Base-by-base conservation (phyloP, 805 yeast genomes). In the Starmerella davenportii region DNA sequence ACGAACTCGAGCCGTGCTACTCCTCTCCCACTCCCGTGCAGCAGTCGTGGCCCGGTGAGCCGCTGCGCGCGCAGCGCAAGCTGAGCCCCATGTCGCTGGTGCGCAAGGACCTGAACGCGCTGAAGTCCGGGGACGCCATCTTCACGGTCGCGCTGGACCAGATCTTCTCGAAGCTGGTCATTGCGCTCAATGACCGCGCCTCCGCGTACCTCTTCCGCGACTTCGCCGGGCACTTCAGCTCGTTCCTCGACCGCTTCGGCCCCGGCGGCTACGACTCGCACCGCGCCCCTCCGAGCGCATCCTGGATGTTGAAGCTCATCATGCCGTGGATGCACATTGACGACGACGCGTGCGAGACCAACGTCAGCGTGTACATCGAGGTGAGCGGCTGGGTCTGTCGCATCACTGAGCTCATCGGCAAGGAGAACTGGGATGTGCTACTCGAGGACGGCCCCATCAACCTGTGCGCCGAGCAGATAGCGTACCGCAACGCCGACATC, bases 371-470 rank as follows among this genome's bases (percentile, higher is more conserved):
- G 4, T 47, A 36, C 30, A 32, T 27, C 4, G 51, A 47, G 24
- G 46, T 40, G 15, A 35, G 39, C 33, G 27, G 41, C 20, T 43
- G 48, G 50, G 15, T 38, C 4, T 36, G 40, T 18, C 31, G 43
- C 11, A 30, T 47, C 14, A 33, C 36, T n/a, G 3, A 21, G 14
- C 18, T 21, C 7, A 15, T 40, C 2, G 45, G 46, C 8, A 27
- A 15, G 3, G 15, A 27, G 8, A 24, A 30, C 23, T 30, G 37
- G 11, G 21, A 31, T 4, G 37, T 30, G 5, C 4, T 41, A 13
- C 29, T 52, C 5, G 34, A 39, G 13, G 36, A 43, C 2, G 43
- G 40, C 1, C 35, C 43, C 13, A 52, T 57, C 56, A 48, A 49
- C 15, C 11, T 33, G 2, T 37, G 51, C 29, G 38, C 44, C 9